Base-by-base conservation (phyloP, 148 eudicot species). In the Suaeda aralocaspica region DNA sequence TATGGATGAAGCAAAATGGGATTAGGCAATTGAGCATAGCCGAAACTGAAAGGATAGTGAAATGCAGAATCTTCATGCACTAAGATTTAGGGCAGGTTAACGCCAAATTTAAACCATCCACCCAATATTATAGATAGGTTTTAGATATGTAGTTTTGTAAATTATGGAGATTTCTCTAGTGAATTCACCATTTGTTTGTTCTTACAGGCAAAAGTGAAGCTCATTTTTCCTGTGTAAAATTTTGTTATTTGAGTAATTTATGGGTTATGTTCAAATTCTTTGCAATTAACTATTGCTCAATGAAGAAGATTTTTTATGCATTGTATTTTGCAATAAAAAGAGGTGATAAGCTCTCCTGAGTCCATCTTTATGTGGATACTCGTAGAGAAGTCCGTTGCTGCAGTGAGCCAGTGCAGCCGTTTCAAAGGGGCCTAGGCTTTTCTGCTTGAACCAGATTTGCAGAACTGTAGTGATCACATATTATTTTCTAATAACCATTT, bases 41-140 rank as follows among this genome's bases (percentile, higher is more conserved):
- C 13, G 91, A 91, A 80, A 91, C 85, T 11, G 90, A 86, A 77
- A 91, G 74, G 79, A 86, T 94, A 62, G 79, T 76, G 14, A 83
- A 68, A 50, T 70, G 60, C 62, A 70, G 81, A 71, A 46, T 72
- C 10, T 79, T 71, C 66, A 21, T 26, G 39, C 53, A 57, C 15
- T 71, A 66, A 30, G 25, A 52, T 21, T 29, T 15, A 24, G 12
- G 50, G 52, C 56, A 51, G 44, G 48, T 41, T 26, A 52, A 26
- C 12, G 0, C 1, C 69, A 12, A 46, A 28, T 7, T 24, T 25
- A 52, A 44, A 52, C 44, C 44, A 57, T 25, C 42, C 28, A 6
- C 52, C 33, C 53, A 16, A 1, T 29, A n/a, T 21, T 39, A 13
- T 16, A 63, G 28, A 60, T 19, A 34, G 56, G 19, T 22, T 49